Base-by-base conservation (phyloP, 106 monocot species). In the Dendrobium catenatum region DNA sequence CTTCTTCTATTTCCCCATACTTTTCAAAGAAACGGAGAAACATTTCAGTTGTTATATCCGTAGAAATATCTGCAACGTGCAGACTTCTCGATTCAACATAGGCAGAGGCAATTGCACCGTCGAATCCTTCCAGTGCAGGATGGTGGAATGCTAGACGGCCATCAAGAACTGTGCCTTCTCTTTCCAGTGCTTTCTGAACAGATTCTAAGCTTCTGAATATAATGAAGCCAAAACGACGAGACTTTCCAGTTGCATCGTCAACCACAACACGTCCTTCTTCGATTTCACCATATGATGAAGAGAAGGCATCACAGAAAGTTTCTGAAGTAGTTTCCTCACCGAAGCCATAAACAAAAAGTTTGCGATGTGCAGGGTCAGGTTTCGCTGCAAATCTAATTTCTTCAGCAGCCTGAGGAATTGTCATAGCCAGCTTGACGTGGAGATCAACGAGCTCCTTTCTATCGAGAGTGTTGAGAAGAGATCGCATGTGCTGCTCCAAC, bases 391-490 rank as follows among this genome's bases (percentile, higher is more conserved):
- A 80, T 82, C 49, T 83, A 83, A 88, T 88, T 88, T 88, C 80
- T 64, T 88, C 83, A 5, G 85, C 85, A 81, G 85, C 82, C 59
- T 72, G 31, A 83, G 80, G 72, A 78, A 78, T 72, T 80, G 80
- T 82, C 22, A 43, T 80, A 85, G 85, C 85, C 83, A 89, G 37
- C 80, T 89, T 86, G 11, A 78, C 86, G 22, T 84, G 86, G 59
- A 89, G 89, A 83, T 84, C 86, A 72, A 89, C 79, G 49, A 89
- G 86, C 84, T 89, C 86, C 49, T 89, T 86, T 59, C 86, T 89
- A 44, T 79, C 73, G 79, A 89, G 84, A 9, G 86, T 84, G 41
- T 84, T 76, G 46, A 89, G 86, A 24, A 89, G 82, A 5, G 46
- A 61, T 0, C 86, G 86, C 55, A 89, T 66, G 9, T 64, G 78